These are phyloP conservation scores for Pestalotiopsis fici DNA, from an alignment of 2,329 filamentous ascomycete genomes.

Conservation along the genomic window DNA sequence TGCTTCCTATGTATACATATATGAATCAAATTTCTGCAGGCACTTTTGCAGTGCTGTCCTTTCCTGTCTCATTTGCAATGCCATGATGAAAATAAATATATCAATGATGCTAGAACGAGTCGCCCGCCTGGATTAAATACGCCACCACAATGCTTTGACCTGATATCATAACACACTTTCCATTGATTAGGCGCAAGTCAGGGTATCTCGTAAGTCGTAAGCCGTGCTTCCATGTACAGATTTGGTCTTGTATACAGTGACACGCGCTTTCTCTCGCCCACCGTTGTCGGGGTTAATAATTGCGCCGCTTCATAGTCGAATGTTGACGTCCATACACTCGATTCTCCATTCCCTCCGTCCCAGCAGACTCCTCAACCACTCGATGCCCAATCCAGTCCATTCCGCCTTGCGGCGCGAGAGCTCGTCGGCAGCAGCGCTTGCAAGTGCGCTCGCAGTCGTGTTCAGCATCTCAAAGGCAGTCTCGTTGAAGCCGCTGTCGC, in stretches of 20 bases:
- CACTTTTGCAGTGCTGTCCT: no score
- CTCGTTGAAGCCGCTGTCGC: slow-evolving; percentile 43
- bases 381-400: slow-evolving; percentile 77
- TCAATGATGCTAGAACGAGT: neutral
- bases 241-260: neutral
- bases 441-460: slow-evolving; percentile 69
- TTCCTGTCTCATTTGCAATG: neutral
- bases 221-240: neutral
- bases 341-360: slow-evolving; percentile 87
- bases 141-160: neutral
- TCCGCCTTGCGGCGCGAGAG: slow-evolving; percentile 56
- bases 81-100: neutral
- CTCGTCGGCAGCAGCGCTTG: slow-evolving; percentile 67
- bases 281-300: neutral
- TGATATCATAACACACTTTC: neutral
- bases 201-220: neutral
- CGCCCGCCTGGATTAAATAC: neutral
- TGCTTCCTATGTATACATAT: no score
- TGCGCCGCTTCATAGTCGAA: slow-evolving; percentile 60
- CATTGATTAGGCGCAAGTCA: neutral
- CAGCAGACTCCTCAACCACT: slow-evolving; percentile 82
- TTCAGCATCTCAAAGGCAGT: slow-evolving; percentile 62
- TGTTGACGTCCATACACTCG: slow-evolving; percentile 86
- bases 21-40: no score
- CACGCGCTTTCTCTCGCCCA: neutral